These are phyloP conservation scores for Trichoderma koningiopsis DNA, from an alignment of 2,329 filamentous ascomycete genomes.

Conservation along the genomic window DNA sequence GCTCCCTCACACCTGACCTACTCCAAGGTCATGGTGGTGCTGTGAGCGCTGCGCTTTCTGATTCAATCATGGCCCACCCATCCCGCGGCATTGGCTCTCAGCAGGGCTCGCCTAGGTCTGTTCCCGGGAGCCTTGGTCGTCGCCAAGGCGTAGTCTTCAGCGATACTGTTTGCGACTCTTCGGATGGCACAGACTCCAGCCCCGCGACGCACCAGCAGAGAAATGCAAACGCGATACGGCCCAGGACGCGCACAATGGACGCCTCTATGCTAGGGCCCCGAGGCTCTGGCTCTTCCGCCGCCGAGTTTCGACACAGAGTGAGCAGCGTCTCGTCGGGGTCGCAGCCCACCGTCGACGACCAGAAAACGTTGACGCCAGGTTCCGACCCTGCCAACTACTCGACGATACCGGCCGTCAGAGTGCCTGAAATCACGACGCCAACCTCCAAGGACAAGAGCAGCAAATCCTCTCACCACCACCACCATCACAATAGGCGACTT, in stretches of 20 bases:
- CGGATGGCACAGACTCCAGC: slow-evolving; percentile 45
- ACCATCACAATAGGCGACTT: slow-evolving; percentile 51
- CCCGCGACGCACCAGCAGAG: slow-evolving; percentile 37
- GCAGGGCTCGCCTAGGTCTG: slow-evolving; percentile 39
- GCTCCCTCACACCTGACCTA: slow-evolving; percentile 67
- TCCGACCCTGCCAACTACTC: slow-evolving; percentile 49
- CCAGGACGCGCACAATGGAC: slow-evolving; percentile 62
- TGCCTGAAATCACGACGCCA: slow-evolving; percentile 38
- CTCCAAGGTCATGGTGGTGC: slow-evolving; percentile 40
- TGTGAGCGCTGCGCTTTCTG: slow-evolving; percentile 30
- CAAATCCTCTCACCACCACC: slow-evolving; percentile 42
- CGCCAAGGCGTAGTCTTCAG: slow-evolving; percentile 64
- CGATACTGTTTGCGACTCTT: slow-evolving; percentile 55
- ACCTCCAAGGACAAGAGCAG: slow-evolving; percentile 47
- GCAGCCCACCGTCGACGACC: slow-evolving; percentile 53
- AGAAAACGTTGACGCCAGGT: slow-evolving; percentile 44
- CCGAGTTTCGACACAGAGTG: slow-evolving; percentile 63
- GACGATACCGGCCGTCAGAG: slow-evolving; percentile 41
- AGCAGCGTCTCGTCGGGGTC: slow-evolving; percentile 68
- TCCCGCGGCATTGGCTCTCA: slow-evolving; percentile 35
- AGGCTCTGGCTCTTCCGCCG: slow-evolving; percentile 40
- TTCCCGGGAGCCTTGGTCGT: slow-evolving; percentile 44
- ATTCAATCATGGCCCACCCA: slow-evolving; percentile 30
- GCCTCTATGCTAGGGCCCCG: slow-evolving; percentile 53
- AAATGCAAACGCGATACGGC: slow-evolving; percentile 45